A percentile compares a stretch with the other conserved stretches of the same genome.
phyloP scores from a whole-genome alignment of 768 basidiomycete species.

The Saitozyma sp. region DNA sequence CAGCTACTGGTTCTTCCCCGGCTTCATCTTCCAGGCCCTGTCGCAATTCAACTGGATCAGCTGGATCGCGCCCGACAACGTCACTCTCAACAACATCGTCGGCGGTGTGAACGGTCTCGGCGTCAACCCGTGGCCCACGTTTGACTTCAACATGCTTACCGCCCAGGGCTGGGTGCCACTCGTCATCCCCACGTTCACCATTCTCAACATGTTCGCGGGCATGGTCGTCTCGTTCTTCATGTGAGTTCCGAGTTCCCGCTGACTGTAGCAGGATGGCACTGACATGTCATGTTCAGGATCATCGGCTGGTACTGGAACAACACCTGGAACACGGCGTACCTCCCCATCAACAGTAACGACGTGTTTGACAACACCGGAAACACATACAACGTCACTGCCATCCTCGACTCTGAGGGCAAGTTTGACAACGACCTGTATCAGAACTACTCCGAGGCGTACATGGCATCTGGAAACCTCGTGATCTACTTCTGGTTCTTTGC shows the following conservation, averaged over 20 bases:
- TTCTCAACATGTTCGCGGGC: slow-evolving; percentile 54
- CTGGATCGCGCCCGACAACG: slow-evolving; percentile 56
- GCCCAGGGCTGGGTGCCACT: slow-evolving; percentile 39
- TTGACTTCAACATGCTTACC: slow-evolving; percentile 53
- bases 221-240: slow-evolving; percentile 33
- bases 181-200: slow-evolving; percentile 54
- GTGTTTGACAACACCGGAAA: slow-evolving; percentile 58
- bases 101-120: slow-evolving; percentile 51
- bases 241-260: slow-evolving; percentile 30
- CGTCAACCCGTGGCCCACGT: slow-evolving; percentile 51
- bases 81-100: slow-evolving; percentile 46
- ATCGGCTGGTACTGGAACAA: slow-evolving; percentile 33
- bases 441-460: slow-evolving; percentile 55
- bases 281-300: slow-evolving; percentile 12
- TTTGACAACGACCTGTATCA: slow-evolving; percentile 58
- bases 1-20: slow-evolving; percentile 47
- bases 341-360: slow-evolving; percentile 51
- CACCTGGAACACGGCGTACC: slow-evolving; percentile 46
- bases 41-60: slow-evolving; percentile 50
- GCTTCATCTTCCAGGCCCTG: slow-evolving; percentile 25
- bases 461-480: slow-evolving; percentile 56
- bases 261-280: background rate
- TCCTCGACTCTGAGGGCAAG: slow-evolving; percentile 55
- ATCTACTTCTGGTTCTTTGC: slow-evolving; percentile 56
- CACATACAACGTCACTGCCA: slow-evolving; percentile 57